Conservation (phyloP, 148 eudicot genomes). For the Spergularia marina region DNA sequence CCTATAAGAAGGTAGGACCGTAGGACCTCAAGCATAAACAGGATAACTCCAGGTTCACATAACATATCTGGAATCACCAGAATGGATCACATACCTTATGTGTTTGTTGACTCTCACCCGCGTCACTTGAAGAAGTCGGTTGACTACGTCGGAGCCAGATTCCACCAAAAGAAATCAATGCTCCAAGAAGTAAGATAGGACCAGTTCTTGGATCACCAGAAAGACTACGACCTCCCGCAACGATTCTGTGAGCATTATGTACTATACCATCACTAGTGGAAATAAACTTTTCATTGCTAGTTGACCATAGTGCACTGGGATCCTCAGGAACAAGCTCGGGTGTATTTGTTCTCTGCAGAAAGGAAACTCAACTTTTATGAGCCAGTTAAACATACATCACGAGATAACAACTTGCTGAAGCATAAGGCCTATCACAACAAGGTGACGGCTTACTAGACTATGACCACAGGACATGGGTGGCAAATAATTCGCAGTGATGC, state of each 20-base stretch:
- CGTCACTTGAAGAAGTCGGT: slow-evolving; percentile 32
- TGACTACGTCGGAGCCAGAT: slow-evolving; percentile 71
- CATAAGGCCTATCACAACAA: not conserved
- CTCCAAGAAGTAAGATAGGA: slow-evolving; percentile 78
- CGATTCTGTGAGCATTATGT: slow-evolving; percentile 37
- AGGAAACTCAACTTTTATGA: not conserved
- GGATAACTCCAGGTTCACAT: no score
- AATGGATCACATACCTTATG: slow-evolving; percentile 34
- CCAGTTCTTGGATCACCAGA: slow-evolving; percentile 74
- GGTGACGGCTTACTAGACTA: not conserved
- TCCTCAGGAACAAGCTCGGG: slow-evolving; percentile 84
- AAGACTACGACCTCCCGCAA: slow-evolving; percentile 31
- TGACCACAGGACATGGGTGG: not conserved
- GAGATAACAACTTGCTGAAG: not conserved
- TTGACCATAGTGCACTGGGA: slow-evolving; percentile 59
- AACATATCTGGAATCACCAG: not conserved
- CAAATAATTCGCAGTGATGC: slow-evolving; percentile 2
- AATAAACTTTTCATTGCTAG: slow-evolving; percentile 45
- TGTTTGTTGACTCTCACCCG: slow-evolving; percentile 35
- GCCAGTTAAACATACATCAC: not conserved
- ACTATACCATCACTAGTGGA: slow-evolving; percentile 51
- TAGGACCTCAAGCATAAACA: no score
- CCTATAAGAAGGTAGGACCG: no score
- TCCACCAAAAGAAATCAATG: slow-evolving; percentile 67
- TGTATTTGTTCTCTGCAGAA: slow-evolving; percentile 65